phyloP scores from a whole-genome alignment of 2,329 filamentous ascomycete genomes.

The Akanthomyces muscarius region DNA sequence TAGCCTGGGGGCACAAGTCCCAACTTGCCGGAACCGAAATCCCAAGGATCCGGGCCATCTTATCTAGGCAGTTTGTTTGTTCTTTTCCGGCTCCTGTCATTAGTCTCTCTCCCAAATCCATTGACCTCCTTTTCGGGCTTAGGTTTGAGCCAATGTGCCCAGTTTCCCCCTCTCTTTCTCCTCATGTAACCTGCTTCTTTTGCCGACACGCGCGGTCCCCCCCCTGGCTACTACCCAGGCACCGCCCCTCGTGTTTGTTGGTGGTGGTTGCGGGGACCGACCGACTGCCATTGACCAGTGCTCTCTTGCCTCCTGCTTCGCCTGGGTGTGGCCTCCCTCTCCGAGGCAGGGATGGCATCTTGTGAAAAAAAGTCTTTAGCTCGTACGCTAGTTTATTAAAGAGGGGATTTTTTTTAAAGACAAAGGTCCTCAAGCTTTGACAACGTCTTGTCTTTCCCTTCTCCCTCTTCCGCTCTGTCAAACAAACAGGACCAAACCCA shows the following conservation, averaged over 20 bases:
- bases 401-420: neutral
- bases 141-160: neutral
- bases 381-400: slow-evolving; percentile 7
- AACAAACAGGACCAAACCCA: no score
- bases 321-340: neutral
- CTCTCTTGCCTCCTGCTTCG: neutral
- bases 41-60: neutral
- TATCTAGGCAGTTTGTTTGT: neutral
- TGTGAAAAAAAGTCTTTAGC: neutral
- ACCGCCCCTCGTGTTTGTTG: neutral
- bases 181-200: neutral
- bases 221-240: neutral
- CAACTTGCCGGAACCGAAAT: slow-evolving; percentile 14
- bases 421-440: neutral
- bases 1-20: neutral
- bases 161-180: neutral
- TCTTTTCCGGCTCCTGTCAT: neutral
- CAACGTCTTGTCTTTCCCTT: neutral
- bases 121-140: neutral
- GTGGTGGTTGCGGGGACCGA: neutral
- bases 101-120: no score
- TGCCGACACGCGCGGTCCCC: neutral
- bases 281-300: neutral
- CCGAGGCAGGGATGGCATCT: neutral
- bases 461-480: neutral